Base-by-base conservation (phyloP, 1,284 basidiomycete genomes). In the Schizophyllum commune region DNA sequence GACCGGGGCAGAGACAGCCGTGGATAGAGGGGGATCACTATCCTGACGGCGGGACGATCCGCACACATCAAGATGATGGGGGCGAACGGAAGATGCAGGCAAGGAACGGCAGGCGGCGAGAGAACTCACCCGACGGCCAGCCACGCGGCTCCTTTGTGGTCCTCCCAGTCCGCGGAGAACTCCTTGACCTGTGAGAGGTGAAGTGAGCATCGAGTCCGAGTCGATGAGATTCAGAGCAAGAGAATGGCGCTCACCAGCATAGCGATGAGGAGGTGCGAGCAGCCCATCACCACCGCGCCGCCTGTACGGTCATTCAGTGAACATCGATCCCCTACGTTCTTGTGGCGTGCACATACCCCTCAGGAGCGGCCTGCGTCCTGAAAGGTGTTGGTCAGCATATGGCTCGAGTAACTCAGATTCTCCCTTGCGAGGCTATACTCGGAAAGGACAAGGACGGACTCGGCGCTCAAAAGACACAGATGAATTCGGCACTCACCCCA, bases 191-290 rank as follows among this genome's bases (percentile, higher is more conserved):
- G 60, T 6, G 19, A 4, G 21, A 32, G 53, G 32, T 58, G 59
- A 58, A 60, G 57, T 47, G 32, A 15, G 15, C 32, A 32, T 56
- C 13, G n/a, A 13, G 34, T 13, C 34, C 59, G n/a, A 15, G 17
- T 39, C 17, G 39, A 51, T 56, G n/a, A 32, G 7, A 7, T 13
- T 7, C 34, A 13, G 7, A 39, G 34, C 34, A 39, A 6, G 34
- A 39, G 34, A 39, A 7, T 6, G 34, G 7, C 34, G 63, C 68
- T 60, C 72, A 86, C 89, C 70, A 92, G 75, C 53, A 88, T 68
- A 4, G 88, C 86, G 64, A 93, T 88, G 56, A 82, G 69, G 34
- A 90, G 77, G 74, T 95, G 91, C 21, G 91, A 86, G 51, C 79
- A 64, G 6, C 82, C 73, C 92, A 94, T 95, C 21, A 83, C 72